Evolutionary conservation across 2,329 filamentous ascomycete genomes (phyloP), one percentile per base, ranked within the genome.

Genomic region (Alternaria gaisen): DNA sequence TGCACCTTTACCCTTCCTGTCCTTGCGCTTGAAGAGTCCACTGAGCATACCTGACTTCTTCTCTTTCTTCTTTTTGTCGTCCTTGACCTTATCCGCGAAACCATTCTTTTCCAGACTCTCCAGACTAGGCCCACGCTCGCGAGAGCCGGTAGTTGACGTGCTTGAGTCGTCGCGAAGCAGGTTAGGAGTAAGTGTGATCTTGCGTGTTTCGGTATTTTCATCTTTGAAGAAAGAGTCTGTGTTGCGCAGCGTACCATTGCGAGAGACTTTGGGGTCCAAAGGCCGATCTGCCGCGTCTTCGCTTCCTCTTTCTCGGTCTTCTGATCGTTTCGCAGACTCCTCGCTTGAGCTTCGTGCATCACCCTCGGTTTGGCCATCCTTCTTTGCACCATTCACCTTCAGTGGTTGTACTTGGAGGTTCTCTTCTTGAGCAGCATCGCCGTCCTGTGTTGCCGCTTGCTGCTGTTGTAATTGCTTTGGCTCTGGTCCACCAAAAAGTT

Each of bases 171-270:
- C 94, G 42, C 94, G 89, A 41, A 98, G 83, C 54, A 99, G 81
- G 69, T 97, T 97, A 1, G 95, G 95, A 4, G 95, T 99, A 44
- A 99, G 86, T 0, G 94, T 97, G 68, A 99, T 98, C 82, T 98
- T 98, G 79, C 96, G 93, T 3, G 95, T 97, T 79, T 98, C 95
- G 38, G 93, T 91, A 32, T 88, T 93, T 73, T 99, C 94, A 73
- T 98, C 95, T 79, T 93, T 97, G 84, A 97, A 97, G 83, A 98
- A 97, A 1, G 94, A 97, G 79, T 98, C 94, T 5, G 93, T 94
- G 75, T 96, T 96, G 65, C 94, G 88, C 44, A 97, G 86, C 22
- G 91, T 94, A 42, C 93, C 93, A 70, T 97, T 96, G 65, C 90
- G 88, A 36, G 92, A 93, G 2, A 78, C 70, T 48, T 78, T 80